phyloP scores from a whole-genome alignment of 495 filamentous ascomycete genomes.

The Penicillium ochrochloron region DNA sequence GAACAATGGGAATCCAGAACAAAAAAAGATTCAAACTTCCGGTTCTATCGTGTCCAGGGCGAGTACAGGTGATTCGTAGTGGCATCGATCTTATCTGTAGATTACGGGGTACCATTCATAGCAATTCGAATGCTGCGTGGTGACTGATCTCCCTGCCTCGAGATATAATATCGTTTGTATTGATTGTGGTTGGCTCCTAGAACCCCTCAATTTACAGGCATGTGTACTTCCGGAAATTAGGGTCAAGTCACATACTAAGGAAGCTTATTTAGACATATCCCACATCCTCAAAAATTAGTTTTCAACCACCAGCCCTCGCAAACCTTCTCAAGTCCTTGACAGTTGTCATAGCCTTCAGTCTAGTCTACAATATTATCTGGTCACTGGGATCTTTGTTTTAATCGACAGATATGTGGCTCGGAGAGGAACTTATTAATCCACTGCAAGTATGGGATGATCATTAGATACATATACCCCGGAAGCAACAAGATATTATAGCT shows the following conservation, averaged over 20 bases:
- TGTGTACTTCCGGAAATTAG: background rate
- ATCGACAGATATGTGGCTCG: too few relatives aligned
- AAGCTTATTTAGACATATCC: background rate
- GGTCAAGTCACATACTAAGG: conserved; percentile 4
- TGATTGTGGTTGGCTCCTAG: background rate
- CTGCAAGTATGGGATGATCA: too few relatives aligned
- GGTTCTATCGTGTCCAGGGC: conserved; percentile 29
- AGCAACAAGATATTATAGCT: too few relatives aligned
- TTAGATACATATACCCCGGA: too few relatives aligned
- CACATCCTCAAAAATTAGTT: background rate
- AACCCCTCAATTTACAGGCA: background rate
- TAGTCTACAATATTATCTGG: too few relatives aligned
- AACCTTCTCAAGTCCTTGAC: background rate
- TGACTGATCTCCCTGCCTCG: background rate
- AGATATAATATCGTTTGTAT: too few relatives aligned
- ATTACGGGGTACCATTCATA: background rate
- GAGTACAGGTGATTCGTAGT: conserved; percentile 19
- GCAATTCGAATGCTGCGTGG: background rate
- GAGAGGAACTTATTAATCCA: too few relatives aligned
- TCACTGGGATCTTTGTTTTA: too few relatives aligned
- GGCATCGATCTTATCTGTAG: conserved; percentile 7
- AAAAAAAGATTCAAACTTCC: conserved; percentile 35
- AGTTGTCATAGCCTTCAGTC: too few relatives aligned
- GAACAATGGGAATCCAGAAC: conserved; percentile 35
- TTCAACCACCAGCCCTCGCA: background rate